A percentile compares a stretch with the other conserved stretches of the same genome.
Evolutionary conservation across 306 rosid genomes (phyloP).

Genomic region (barrel medic (Medicago truncatula)): MtrunA17r5.0-ANR NC_053048.1:25866001-25866500

Average conservation of each 20-base stretch:
- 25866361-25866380: constrained; percentile 60
- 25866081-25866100: neutral
- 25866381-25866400: constrained; percentile 52
- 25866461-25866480: constrained; percentile 73
- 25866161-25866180: constrained; percentile 17
- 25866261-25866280: constrained; percentile 16
- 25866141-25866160: neutral
- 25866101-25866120: neutral
- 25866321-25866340: constrained; percentile 49
- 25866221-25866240: neutral
- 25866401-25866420: constrained; percentile 66
- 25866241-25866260: constrained; percentile 1
- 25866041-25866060: too few species aligned
- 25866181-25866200: constrained; percentile 3
- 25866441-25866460: constrained; percentile 78
- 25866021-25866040: too few species aligned
- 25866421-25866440: constrained; percentile 63
- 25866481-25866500: constrained; percentile 74
- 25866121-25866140: constrained; percentile 1
- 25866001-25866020: too few species aligned
- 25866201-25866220: neutral
- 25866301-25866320: constrained; percentile 17
- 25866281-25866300: constrained; percentile 22
- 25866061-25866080: neutral
- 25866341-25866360: constrained; percentile 60